Conservation (phyloP, 2,329 filamentous ascomycete species). For the Metarhizium sp. region DNA sequence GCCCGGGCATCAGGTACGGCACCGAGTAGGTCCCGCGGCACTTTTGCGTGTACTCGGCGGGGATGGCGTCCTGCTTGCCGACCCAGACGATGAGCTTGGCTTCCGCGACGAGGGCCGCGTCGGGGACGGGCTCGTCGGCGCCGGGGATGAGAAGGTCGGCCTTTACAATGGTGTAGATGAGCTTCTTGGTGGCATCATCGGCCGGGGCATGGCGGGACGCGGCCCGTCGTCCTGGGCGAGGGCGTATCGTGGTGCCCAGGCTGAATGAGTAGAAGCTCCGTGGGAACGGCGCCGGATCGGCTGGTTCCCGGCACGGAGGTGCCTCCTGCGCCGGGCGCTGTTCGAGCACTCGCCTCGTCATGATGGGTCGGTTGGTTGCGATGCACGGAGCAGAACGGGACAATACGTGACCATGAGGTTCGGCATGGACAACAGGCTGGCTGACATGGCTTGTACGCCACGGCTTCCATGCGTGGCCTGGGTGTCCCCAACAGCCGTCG, state of each 20-base stretch:
- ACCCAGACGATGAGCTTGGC: conserved; percentile 28
- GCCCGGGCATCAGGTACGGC: conserved; percentile 36
- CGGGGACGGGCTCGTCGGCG: conserved; percentile 20
- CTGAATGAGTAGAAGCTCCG: background rate
- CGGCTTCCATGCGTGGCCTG: too few relatives aligned
- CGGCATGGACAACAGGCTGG: too few relatives aligned
- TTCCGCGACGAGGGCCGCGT: conserved; percentile 26
- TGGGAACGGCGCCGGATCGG: background rate
- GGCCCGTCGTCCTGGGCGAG: background rate
- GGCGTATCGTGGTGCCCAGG: background rate
- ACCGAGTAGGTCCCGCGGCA: conserved; percentile 21
- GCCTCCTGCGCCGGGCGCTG: background rate
- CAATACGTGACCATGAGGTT: too few relatives aligned
- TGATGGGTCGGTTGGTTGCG: background rate
- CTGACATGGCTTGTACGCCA: too few relatives aligned
- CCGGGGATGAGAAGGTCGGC: conserved; percentile 26
- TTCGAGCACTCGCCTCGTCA: background rate
- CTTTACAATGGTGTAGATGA: conserved; percentile 22
- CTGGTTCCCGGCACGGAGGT: background rate
- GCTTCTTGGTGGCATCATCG: conserved; percentile 13
- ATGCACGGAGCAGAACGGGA: too few relatives aligned
- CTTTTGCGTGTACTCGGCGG: conserved; percentile 18
- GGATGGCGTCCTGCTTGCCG: conserved; percentile 19
- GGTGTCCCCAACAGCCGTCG: too few relatives aligned
- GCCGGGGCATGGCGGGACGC: background rate